Percentiles rank a stretch among this genome's conserved stretches.
These are phyloP conservation scores for Phanerochaete carnosa DNA, from an alignment of 768 basidiomycete genomes.

Conservation along the genomic window DNA sequence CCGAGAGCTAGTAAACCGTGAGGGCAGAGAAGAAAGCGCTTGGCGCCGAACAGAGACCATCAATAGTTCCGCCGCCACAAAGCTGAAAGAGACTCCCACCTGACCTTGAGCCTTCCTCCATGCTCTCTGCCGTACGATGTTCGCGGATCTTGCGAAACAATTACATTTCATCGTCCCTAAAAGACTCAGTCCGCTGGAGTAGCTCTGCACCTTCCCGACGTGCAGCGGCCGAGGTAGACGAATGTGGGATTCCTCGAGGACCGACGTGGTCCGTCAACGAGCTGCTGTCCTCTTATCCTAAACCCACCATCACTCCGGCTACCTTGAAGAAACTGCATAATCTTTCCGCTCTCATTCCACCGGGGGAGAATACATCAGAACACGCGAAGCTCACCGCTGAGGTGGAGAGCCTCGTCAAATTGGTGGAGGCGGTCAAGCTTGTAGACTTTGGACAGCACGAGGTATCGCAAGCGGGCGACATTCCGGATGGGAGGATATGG, in stretches of 20 bases:
- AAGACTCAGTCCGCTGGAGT: neutral
- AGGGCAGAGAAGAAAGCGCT: constrained; percentile 3
- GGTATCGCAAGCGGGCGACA: neutral
- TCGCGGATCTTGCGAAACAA: neutral
- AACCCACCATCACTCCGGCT: constrained; percentile 52
- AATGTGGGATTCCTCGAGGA: constrained; percentile 56
- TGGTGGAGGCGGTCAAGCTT: constrained; percentile 80
- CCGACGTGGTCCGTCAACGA: constrained; percentile 82
- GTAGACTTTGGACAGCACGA: constrained; percentile 35
- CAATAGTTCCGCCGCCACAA: neutral
- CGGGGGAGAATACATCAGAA: constrained; percentile 52
- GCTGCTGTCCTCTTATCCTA: constrained; percentile 74
- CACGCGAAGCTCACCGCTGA: constrained; percentile 50
- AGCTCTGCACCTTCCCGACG: neutral
- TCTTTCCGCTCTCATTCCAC: constrained; percentile 71
- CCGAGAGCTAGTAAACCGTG: neutral
- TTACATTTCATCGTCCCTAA: neutral
- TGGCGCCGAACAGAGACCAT: neutral
- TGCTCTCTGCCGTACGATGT: neutral
- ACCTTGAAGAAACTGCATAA: constrained; percentile 66
- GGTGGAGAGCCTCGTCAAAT: constrained; percentile 66
- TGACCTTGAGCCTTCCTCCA: neutral
- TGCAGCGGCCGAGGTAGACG: constrained; percentile 36
- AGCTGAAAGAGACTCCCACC: neutral
- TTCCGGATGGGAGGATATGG: constrained; percentile 12